Evolutionary conservation across 345 rosid species (phyloP).

Genomic region (Salix viminalis): DNA sequence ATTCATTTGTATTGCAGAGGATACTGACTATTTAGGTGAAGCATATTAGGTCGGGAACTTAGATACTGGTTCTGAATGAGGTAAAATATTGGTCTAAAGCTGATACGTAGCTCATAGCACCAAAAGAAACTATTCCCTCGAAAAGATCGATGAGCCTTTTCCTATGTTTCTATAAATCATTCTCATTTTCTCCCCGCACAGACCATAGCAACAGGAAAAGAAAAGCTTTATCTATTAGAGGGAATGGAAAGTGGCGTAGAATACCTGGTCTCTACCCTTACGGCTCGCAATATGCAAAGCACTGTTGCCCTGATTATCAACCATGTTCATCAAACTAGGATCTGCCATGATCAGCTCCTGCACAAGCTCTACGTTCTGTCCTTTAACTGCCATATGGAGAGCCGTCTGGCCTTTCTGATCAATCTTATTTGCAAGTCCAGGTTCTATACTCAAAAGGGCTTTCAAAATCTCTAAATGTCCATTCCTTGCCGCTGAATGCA

Average conservation of each 20-base stretch:
- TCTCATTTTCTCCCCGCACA: background rate
- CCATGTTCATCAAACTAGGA: conserved; percentile 52
- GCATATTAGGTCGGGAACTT: background rate
- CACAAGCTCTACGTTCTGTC: conserved; percentile 55
- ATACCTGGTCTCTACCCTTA: conserved; percentile 69
- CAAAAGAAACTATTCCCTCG: background rate
- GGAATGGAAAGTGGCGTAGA: background rate
- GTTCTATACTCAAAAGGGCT: conserved; percentile 51
- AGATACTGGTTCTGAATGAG: background rate
- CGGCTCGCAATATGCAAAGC: conserved; percentile 78
- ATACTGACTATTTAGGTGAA: background rate
- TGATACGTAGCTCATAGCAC: background rate
- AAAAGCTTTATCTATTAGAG: background rate
- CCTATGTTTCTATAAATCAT: no score
- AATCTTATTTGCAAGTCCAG: conserved; percentile 42
- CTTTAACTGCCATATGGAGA: conserved; percentile 94
- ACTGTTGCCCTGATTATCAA: conserved; percentile 71
- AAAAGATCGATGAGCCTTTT: no score
- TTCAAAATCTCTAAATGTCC: conserved; percentile 77
- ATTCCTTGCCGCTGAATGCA: conserved; percentile 86
- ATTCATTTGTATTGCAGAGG: background rate
- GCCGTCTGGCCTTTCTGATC: conserved; percentile 90
- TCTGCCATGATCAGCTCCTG: conserved; percentile 46
- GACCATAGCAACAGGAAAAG: background rate
- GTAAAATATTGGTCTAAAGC: background rate